phyloP scores from a whole-genome alignment of 768 basidiomycete species.

The Russula emetica region DNA sequence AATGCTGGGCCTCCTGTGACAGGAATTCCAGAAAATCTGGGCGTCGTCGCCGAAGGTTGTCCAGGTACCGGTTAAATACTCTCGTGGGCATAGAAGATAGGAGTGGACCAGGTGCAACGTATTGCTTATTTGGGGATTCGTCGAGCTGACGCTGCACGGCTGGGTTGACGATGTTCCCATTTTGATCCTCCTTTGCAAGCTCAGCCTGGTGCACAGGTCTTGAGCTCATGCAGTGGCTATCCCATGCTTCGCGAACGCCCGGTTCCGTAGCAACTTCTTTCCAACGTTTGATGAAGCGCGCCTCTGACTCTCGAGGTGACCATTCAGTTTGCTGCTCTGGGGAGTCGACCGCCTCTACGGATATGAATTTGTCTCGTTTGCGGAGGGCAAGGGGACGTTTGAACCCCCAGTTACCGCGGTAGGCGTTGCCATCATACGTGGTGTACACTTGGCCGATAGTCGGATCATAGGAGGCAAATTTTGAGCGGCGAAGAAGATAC shows the following conservation, averaged over 20 bases:
- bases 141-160: slow-evolving; percentile 8
- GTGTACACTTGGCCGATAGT: slow-evolving; percentile 74
- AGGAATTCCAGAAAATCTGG: slow-evolving; percentile 52
- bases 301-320: slow-evolving; percentile 60
- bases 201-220: slow-evolving; percentile 13
- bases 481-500: slow-evolving; percentile 72
- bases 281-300: slow-evolving; percentile 62
- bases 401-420: slow-evolving; percentile 80
- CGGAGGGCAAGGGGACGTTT: slow-evolving; percentile 76
- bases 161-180: slow-evolving; percentile 4
- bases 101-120: slow-evolving; percentile 43
- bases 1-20: slow-evolving; percentile 28
- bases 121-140: slow-evolving; percentile 1
- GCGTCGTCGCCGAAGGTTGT: slow-evolving; percentile 52
- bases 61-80: slow-evolving; percentile 57
- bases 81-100: slow-evolving; percentile 54
- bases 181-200: slow-evolving; percentile 15
- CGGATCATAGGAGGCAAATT: slow-evolving; percentile 77
- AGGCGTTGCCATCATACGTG: slow-evolving; percentile 60
- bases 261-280: slow-evolving; percentile 55
- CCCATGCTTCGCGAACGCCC: slow-evolving; percentile 38
- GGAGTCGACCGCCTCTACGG: slow-evolving; percentile 64
- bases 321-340: slow-evolving; percentile 75
- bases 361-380: slow-evolving; percentile 58
- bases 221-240: slow-evolving; percentile 26